Evolutionary conservation across 2,329 filamentous ascomycete species (phyloP), one percentile per base, ranked within the genome.

Genomic region (Ciborinia camelliae): DNA sequence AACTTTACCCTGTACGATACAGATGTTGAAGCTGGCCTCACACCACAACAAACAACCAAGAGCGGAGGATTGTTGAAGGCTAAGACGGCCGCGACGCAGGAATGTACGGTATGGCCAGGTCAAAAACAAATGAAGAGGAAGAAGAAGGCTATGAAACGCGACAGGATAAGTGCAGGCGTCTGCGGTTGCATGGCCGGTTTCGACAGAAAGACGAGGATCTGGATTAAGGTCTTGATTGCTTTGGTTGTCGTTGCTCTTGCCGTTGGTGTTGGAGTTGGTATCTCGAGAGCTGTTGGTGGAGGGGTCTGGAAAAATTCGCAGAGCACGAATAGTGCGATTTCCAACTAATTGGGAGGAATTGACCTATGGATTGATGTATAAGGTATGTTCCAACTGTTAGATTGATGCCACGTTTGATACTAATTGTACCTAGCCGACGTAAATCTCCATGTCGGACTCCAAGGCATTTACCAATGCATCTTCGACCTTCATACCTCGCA

Each of bases 211-310:
- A 85, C 82, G 68, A 80, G 80, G 45, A 80, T 87, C 67, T 77
- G 82, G 43, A 77, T 77, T 69, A 86, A 86, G 76, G 75, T 87
- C n/a, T 69, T 81, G 51, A 81, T 86, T 55, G 78, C 78, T 3
- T 68, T 85, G 5, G 73, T 86, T 32, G 77, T 86, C 26, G 72
- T 86, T 6, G 83, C 83, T 58, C 73, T 82, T 59, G 84, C 81
- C 18, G 79, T 86, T 12, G 82, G 79, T 51, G 72, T 88, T 28
- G 85, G 85, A 28, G 79, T 88, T 53, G 85, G 85, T 57, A 79
- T 88, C 69, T 86, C 84, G 79, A 87, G 84, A 74, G 81, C 84
- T 3, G 77, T 87, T 1, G 81, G 82, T 15, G 84, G 84, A n/a
- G 79, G 80, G 20, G 84, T 87, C 68, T 87, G 84, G 84, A 75